Conservation (phyloP, 495 filamentous ascomycete species). For the Tuber aestivum region DNA sequence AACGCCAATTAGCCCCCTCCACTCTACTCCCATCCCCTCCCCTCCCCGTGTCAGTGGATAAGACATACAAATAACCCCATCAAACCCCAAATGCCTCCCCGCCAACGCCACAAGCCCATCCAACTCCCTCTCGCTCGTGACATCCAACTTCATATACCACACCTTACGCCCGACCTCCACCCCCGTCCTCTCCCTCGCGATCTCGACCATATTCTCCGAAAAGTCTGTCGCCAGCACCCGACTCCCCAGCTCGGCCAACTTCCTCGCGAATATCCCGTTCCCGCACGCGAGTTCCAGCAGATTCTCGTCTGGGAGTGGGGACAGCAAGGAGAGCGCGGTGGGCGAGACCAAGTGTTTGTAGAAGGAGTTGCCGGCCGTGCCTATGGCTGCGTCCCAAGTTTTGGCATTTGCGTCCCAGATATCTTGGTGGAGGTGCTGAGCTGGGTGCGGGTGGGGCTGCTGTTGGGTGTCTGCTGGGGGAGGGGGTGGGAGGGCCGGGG, state of each 20-base stretch:
- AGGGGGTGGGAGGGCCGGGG: too few relatives aligned
- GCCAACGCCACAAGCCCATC: conserved; percentile 25
- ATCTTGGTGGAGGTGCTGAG: conserved; percentile 21
- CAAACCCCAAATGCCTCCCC: conserved; percentile 31
- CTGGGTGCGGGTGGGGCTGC: background rate
- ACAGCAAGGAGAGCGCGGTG: conserved; percentile 42
- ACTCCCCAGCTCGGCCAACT: conserved; percentile 39
- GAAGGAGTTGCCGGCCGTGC: conserved; percentile 45
- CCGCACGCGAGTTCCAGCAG: conserved; percentile 47
- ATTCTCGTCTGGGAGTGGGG: conserved; percentile 17
- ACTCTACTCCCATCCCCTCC: too few relatives aligned
- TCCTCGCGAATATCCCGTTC: conserved; percentile 46
- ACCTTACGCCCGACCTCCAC: conserved; percentile 32
- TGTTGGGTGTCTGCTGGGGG: background rate
- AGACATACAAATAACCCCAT: conserved; percentile 30
- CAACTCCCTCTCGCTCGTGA: conserved; percentile 42
- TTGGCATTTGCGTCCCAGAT: conserved; percentile 45
- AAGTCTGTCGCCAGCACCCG: conserved; percentile 46
- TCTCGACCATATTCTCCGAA: conserved; percentile 40
- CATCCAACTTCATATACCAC: conserved; percentile 40
- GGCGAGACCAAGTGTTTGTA: conserved; percentile 44
- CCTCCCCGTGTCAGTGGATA: conserved; percentile 3
- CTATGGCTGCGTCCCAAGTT: conserved; percentile 45
- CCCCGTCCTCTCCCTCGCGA: conserved; percentile 31
- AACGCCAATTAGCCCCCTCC: background rate